Evolutionary conservation across 2,329 filamentous ascomycete species (phyloP).

Genomic region (Botryotinia narcissicola): DNA sequence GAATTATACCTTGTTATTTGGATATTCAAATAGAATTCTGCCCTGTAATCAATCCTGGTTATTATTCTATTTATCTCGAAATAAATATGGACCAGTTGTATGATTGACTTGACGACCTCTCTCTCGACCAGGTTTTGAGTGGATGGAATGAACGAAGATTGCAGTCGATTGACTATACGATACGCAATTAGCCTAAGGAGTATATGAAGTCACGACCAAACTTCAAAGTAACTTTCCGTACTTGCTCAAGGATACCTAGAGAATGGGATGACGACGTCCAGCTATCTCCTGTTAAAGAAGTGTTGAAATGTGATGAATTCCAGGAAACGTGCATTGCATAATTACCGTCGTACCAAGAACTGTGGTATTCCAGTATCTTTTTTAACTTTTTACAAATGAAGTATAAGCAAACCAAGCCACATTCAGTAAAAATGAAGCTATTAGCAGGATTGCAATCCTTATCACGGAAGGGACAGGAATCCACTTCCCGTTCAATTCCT

Average conservation of each 20-base stretch:
- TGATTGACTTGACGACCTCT: constrained; percentile 1
- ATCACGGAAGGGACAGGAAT: constrained; percentile 9
- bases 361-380: neutral
- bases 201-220: neutral
- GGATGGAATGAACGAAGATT: neutral
- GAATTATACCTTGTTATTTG: neutral
- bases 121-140: neutral
- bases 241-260: neutral
- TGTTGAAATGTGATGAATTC: constrained; percentile 1
- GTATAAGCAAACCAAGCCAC: neutral
- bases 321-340: constrained; percentile 1
- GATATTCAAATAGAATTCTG: neutral
- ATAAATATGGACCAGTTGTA: constrained; percentile 2
- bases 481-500: constrained; percentile 10
- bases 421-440: constrained; percentile 3
- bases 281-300: neutral
- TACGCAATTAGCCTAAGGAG: neutral
- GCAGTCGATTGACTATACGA: neutral
- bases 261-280: constrained; percentile 8
- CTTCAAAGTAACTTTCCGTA: neutral
- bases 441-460: constrained; percentile 6
- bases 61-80: neutral
- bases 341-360: neutral
- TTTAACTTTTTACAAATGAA: neutral
- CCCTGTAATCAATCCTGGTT: neutral